Conservation (phyloP, 768 basidiomycete species). For the Boletus tomentosulus region DNA sequence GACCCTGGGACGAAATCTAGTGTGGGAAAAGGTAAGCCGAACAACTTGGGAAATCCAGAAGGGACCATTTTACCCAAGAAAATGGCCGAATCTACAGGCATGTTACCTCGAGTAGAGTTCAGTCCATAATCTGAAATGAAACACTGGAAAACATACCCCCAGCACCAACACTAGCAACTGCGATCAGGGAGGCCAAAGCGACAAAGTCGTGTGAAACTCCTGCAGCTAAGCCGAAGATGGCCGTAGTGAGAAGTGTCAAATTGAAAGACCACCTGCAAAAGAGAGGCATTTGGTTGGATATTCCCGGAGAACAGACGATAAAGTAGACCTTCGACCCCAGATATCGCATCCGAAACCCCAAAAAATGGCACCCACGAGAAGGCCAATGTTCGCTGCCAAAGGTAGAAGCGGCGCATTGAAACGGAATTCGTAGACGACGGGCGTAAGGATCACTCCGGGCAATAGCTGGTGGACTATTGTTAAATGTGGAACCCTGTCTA, state of each 20-base stretch:
- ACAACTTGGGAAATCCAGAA: neutral
- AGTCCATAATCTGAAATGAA: neutral
- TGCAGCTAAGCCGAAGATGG: constrained; percentile 49
- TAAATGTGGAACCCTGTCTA: neutral
- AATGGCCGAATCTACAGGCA: constrained; percentile 54
- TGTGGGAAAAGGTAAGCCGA: constrained; percentile 3
- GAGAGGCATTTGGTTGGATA: constrained; percentile 40
- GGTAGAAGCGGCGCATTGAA: constrained; percentile 46
- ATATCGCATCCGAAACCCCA: constrained; percentile 50
- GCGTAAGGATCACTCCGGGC: constrained; percentile 43
- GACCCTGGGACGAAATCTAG: constrained; percentile 48
- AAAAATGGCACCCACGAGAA: constrained; percentile 47
- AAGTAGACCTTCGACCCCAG: constrained; percentile 43
- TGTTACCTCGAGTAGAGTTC: constrained; percentile 36
- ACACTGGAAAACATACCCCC: constrained; percentile 32
- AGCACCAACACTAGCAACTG: constrained; percentile 44
- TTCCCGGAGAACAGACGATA: neutral
- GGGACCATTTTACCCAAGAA: constrained; percentile 38
- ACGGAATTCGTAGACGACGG: constrained; percentile 46
- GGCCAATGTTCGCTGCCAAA: constrained; percentile 49
- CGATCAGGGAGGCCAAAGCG: constrained; percentile 44
- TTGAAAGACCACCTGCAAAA: constrained; percentile 47
- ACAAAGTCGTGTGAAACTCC: constrained; percentile 45
- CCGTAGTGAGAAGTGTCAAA: constrained; percentile 49
- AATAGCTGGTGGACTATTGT: constrained; percentile 26